Conservation (phyloP, 1,139 yeast genomes). For the Kodamaea derodonti region DNA sequence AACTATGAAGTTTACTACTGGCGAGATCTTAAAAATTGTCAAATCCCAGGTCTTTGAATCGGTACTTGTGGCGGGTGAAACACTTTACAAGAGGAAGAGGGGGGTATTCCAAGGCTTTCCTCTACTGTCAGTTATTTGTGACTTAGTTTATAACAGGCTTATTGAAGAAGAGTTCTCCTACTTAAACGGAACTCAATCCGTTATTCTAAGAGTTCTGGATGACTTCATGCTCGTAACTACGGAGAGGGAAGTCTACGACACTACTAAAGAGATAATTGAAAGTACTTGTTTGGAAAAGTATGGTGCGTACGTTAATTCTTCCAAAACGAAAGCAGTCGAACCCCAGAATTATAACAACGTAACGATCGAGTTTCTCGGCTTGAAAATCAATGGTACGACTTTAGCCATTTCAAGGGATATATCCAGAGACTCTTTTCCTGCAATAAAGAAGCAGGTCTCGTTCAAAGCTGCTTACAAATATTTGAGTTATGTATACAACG, state of each 20-base stretch:
- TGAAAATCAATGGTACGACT: constrained; percentile 21
- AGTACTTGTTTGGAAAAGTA: constrained; percentile 44
- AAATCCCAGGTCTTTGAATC: constrained; percentile 25
- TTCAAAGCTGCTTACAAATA: constrained; percentile 13
- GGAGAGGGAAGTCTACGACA: constrained; percentile 15
- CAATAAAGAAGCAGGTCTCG: constrained; percentile 14
- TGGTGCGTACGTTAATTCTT: constrained; percentile 57
- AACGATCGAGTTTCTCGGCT: constrained; percentile 29
- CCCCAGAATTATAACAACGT: constrained; percentile 4
- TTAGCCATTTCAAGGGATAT: constrained; percentile 11
- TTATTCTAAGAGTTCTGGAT: constrained; percentile 71
- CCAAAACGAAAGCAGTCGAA: constrained; percentile 42
- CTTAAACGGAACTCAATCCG: constrained; percentile 22
- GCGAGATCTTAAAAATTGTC: constrained; percentile 21
- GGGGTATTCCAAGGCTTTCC: constrained; percentile 91
- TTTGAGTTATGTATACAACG: constrained; percentile 13
- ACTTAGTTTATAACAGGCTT: constrained; percentile 65
- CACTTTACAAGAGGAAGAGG: constrained; percentile 37
- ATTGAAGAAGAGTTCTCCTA: constrained; percentile 43
- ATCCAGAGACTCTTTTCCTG: constrained; percentile 10
- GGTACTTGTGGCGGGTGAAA: constrained; percentile 11
- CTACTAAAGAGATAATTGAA: constrained; percentile 16
- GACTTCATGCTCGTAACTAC: constrained; percentile 74
- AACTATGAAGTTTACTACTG: constrained; percentile 23
- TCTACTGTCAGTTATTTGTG: constrained; percentile 72